These are phyloP conservation scores for Phialophora macrospora DNA, from an alignment of 2,329 filamentous ascomycete genomes.

Conservation along the genomic window DNA sequence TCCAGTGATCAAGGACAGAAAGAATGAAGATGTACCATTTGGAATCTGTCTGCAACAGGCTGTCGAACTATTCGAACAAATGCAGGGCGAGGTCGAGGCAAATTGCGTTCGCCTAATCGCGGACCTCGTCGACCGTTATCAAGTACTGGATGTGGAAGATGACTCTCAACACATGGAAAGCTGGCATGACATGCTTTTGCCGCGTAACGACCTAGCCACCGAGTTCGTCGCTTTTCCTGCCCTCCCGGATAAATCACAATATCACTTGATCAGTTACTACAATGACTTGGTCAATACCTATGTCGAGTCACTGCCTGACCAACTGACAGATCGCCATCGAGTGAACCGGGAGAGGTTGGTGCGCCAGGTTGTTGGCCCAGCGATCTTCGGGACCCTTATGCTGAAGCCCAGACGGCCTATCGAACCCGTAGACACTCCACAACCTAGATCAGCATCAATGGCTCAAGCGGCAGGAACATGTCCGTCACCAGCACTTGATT, in stretches of 20 bases:
- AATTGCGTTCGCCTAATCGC: conserved; percentile 14
- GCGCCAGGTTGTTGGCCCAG: conserved; percentile 27
- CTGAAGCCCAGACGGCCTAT: conserved; percentile 3
- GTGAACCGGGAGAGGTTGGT: conserved; percentile 34
- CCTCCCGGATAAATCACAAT: not conserved
- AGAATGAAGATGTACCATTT: conserved; percentile 3
- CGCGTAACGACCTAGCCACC: conserved; percentile 2
- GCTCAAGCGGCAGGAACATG: conserved; percentile 1
- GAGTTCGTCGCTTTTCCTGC: not conserved
- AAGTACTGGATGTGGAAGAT: conserved; percentile 24
- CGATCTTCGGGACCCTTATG: conserved; percentile 21
- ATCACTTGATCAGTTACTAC: conserved; percentile 18
- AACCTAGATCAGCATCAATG: not conserved
- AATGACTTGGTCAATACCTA: conserved; percentile 18
- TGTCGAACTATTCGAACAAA: conserved; percentile 4
- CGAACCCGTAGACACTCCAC: conserved; percentile 1
- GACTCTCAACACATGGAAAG: conserved; percentile 16
- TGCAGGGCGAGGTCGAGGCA: not conserved
- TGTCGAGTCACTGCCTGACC: conserved; percentile 22
- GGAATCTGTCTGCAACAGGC: conserved; percentile 5
- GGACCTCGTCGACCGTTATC: conserved; percentile 9
- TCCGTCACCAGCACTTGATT: conserved; percentile 11
- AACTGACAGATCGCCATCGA: conserved; percentile 31
- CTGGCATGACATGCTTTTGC: conserved; percentile 12
- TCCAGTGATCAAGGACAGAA: not conserved